phyloP scores from a whole-genome alignment of 257 asterid genomes.

The Penstemon newberryi region DNA sequence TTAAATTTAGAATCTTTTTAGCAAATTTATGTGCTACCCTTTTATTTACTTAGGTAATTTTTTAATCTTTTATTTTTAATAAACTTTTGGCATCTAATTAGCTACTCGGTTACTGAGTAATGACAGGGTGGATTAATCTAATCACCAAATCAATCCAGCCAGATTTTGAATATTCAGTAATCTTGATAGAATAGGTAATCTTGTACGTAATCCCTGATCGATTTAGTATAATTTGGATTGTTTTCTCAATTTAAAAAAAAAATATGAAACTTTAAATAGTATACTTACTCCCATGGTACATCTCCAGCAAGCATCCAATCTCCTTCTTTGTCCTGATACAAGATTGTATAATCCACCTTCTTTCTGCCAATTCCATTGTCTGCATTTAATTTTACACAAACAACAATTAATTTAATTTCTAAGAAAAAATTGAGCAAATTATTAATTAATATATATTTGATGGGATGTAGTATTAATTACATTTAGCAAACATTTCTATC shows the following conservation, averaged over 20 bases:
- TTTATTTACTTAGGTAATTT: not conserved
- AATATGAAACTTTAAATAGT: not conserved
- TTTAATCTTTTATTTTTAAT: not conserved
- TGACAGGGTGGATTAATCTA: no score
- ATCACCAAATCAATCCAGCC: no score
- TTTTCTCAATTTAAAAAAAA: not conserved
- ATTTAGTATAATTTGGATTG: not conserved
- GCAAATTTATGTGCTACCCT: not conserved
- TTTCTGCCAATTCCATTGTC: conserved; percentile 31
- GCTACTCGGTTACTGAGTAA: no score
- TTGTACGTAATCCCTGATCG: not conserved
- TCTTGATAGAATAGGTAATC: not conserved
- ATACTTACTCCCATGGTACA: conserved; percentile 62
- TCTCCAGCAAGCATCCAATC: conserved; percentile 66
- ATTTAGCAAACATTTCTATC: conserved; percentile 49
- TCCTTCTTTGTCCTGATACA: conserved; percentile 62
- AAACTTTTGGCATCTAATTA: not conserved
- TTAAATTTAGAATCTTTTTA: no score
- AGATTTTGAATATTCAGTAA: not conserved
- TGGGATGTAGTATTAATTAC: conserved; percentile 17
- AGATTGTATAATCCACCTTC: conserved; percentile 36
- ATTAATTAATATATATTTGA: not conserved
- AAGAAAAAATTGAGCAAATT: not conserved
- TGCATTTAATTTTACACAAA: conserved; percentile 23
- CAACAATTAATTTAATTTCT: not conserved